Evolutionary conservation across 2,329 filamentous ascomycete genomes (phyloP), one percentile per base, ranked within the genome.

Genomic region (Aschersonia sp.): DNA sequence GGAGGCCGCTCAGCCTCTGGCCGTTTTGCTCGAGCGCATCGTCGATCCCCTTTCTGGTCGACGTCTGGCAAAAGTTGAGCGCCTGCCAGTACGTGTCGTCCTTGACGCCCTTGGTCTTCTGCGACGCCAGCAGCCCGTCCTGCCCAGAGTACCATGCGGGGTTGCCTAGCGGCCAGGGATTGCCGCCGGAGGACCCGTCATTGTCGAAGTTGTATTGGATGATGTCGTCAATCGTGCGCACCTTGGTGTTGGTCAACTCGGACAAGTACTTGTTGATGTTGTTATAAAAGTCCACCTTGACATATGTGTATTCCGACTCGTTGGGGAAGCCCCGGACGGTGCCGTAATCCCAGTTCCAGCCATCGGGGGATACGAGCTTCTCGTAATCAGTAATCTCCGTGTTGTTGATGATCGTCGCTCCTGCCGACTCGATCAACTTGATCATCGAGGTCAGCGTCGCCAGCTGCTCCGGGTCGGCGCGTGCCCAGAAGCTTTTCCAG

Each of bases 261-360:
- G 74, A 67, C 0, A 86, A 73, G 53, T 86, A 87, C 1, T 66
- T 60, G 47, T 72, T 70, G 59, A 86, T 70, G 56, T 74, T 69
- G 56, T 72, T 73, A 62, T 82, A 83, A 55, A 83, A 83, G 58
- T 84, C 79, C 0, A 81, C 77, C 60, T 85, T 86, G 53, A 87
- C 70, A 45, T 82, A 77, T 0, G 79, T 84, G 62, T 81, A 87
- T 59, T 87, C 83, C 11, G 79, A 85, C 62, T 86, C 77, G 50
- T 87, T 85, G n/a, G 78, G 65, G 55, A 67, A 78, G 2, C 80
- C 79, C 4, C 80, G 73, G 1, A 67, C 71, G 5, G 54, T 70
- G 11, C 82, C 81, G 52, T 77, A 83, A 55, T 84, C 81, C 74
- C 84, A 88, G 60, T 87, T 70, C 83, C 83, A 88, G n/a, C 81